Percentiles rank a stretch among this genome's conserved stretches.
Evolutionary conservation across 1,284 basidiomycete species (phyloP).

Genomic region (Meira miltonrushii): DNA sequence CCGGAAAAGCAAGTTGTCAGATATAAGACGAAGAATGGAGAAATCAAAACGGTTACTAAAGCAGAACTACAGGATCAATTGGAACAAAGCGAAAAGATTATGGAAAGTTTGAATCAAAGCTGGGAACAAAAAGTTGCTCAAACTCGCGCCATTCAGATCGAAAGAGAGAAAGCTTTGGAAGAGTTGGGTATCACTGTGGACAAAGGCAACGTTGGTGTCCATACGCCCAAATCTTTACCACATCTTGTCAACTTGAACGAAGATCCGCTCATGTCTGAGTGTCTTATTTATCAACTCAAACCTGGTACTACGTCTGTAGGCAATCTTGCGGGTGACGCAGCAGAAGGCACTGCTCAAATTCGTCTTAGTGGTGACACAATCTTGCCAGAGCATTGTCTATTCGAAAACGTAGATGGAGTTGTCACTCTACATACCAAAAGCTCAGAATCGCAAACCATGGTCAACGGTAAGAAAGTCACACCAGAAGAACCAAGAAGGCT

Average conservation of each 20-base stretch:
- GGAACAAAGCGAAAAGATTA: conserved; percentile 91
- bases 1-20: conserved; percentile 92
- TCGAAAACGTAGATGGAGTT: conserved; percentile 76
- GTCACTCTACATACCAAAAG: conserved; percentile 70
- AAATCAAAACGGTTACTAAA: conserved; percentile 90
- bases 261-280: conserved; percentile 57
- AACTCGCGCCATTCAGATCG: conserved; percentile 90
- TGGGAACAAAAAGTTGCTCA: conserved; percentile 94
- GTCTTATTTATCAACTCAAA: conserved; percentile 74
- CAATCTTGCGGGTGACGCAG: conserved; percentile 17
- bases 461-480: conserved; percentile 66
- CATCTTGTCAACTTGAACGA: conserved; percentile 49
- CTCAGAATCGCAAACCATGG: conserved; percentile 75
- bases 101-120: conserved; percentile 91
- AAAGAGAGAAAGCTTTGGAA: conserved; percentile 92
- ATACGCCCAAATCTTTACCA: conserved; percentile 82
- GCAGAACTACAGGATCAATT: conserved; percentile 95
- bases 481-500: conserved; percentile 55
- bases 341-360: conserved; percentile 57
- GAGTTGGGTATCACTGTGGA: conserved; percentile 96
- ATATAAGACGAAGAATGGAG: conserved; percentile 86
- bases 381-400: conserved; percentile 81
- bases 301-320: conserved; percentile 69
- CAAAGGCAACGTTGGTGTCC: conserved; percentile 85
- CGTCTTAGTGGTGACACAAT: conserved; percentile 88